Evolutionary conservation across 345 rosid species (phyloP).

Genomic region (Eucalyptus cloeziana): DNA sequence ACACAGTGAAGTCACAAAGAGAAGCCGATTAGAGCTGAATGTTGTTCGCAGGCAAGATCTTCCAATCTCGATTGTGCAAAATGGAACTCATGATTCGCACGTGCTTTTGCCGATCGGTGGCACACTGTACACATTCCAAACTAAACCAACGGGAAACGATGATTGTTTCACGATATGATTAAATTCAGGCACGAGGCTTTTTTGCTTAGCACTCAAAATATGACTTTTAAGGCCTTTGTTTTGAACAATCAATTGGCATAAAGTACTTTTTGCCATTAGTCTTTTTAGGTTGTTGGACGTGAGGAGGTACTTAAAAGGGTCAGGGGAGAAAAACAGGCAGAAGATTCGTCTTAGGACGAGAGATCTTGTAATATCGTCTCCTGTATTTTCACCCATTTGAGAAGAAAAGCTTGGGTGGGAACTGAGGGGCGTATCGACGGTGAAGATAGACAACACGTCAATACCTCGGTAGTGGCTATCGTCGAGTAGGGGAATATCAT

Average conservation of each 20-base stretch:
- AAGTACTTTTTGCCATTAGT: not conserved
- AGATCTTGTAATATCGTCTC: no score
- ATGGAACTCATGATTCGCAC: not conserved
- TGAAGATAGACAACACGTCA: no score
- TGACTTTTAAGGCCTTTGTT: not conserved
- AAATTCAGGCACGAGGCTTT: not conserved
- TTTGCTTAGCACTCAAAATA: not conserved
- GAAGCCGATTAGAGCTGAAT: not conserved
- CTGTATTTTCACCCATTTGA: rapidly evolving
- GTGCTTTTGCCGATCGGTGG: not conserved
- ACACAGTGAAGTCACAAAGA: not conserved
- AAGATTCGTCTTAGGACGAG: no score
- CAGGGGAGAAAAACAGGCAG: no score
- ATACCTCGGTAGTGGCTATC: rapidly evolving
- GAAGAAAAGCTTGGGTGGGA: no score
- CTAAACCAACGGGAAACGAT: not conserved
- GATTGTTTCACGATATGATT: not conserved
- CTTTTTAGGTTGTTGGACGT: not conserved
- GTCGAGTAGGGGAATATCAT: rapidly evolving
- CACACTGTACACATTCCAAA: not conserved
- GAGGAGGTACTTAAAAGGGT: no score
- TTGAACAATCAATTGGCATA: not conserved
- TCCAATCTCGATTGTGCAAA: not conserved
- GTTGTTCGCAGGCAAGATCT: not conserved
- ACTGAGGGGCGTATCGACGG: rapidly evolving